Evolutionary conservation across 345 rosid species (phyloP), one percentile per base, ranked within the genome.

Genomic region (Salix viminalis): DNA sequence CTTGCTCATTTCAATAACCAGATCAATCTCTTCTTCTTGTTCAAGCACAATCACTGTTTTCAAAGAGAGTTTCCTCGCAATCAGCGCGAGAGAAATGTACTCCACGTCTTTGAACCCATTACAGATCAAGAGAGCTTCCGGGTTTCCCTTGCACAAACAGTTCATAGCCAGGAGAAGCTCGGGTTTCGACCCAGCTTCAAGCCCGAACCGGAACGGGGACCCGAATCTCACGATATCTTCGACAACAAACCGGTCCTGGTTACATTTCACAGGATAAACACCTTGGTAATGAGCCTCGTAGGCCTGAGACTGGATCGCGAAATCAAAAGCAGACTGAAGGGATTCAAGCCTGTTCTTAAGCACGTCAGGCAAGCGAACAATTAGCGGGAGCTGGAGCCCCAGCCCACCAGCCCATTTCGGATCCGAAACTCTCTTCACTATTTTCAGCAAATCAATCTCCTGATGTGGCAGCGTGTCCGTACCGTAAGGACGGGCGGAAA

Each of bases 161-260:
- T 88, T 90, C 98, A 91, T 95, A 4, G 98, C 97, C 3, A 95
- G 84, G 9, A 93, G 92, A 1, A 95, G 93, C 88, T 95, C 97
- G n/a, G 97, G 99, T 41, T 95, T 95, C 3, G 98, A 95, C 74
- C 98, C 99, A 54, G 99, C 97, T 67, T 95, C 98, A 26, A 95
- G 76, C 16, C 99, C 99, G 78, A 95, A 95, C 34, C 97, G 88
- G 80, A 90, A 93, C 4, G 80, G 54, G 6, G 87, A 87, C 5
- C 98, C 99, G 72, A 93, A 91, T 70, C 69, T 83, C 56, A 95
- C 98, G 15, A 95, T 89, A 77, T 95, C 99, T 44, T 93, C 97
- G 11, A 95, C 90, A 4, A 95, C 89, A 71, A 89, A 95, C 23
- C 97, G 88, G 82, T 95, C 96, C 71, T 95, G 99, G 82, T 95